Evolutionary conservation across 495 filamentous ascomycete species (phyloP), one percentile per base, ranked within the genome.

Genomic region (Echria macrotheca): DNA sequence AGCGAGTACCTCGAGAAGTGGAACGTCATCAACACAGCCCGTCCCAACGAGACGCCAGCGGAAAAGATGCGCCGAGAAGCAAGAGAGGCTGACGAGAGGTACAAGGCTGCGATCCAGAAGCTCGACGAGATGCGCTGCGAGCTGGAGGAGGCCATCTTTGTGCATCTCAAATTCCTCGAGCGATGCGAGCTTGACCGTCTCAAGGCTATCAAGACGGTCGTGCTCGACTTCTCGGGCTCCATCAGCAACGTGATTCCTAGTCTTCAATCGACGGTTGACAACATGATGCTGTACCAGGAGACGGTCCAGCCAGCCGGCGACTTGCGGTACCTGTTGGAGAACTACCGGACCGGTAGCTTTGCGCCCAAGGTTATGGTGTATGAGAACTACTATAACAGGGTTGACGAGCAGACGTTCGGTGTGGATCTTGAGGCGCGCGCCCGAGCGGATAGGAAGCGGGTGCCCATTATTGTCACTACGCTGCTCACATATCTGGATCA

Each of bases 281-380:
- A 91, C 58, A 96, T 99, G 93, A 89, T 96, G 84, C 76, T 97
- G 19, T 97, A 94, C 64, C 94, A 99, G 69, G 93, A 99, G 73
- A 97, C 93, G 2, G 86, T 99, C 21, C 94, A 96, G 63, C 93
- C 93, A 8, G 60, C 82, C 12, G 89, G 90, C 25, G 93, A 99
- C 70, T 72, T 97, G 52, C 78, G 94, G 58, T 99, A 97, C 59
- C 76, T 99, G 47, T 74, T 99, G n/a, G 94, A 97, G 70, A 96
- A 91, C 63, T 97, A 99, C 64, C 83, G 93, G 28, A 99, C 93
- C 17, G 93, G 93, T 41, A 85, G 82, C 38, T 99, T 94, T 68
- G 77, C 86, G 12, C 93, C 93, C 6, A 90, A 79, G 53, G 91
- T 97, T n/a, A 83, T 90, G 43, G 80, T 84, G 3, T 99, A 97